Base-by-base conservation (phyloP, 768 basidiomycete genomes). In the Termitomyces sp. region DNA sequence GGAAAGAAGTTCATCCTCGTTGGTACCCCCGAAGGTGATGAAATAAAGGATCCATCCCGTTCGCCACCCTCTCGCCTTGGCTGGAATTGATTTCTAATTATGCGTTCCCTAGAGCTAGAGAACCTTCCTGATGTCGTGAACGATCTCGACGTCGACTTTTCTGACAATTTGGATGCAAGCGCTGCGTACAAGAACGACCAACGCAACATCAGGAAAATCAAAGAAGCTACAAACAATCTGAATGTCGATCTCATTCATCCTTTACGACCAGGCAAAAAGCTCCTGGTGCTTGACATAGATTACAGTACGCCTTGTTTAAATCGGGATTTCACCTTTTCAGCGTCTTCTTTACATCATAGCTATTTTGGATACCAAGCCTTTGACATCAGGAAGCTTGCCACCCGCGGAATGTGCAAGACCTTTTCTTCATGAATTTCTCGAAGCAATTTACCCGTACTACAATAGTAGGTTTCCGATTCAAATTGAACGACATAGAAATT, bases 211-310 rank as follows among this genome's bases (percentile, higher is more conserved):
- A 81, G 93, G 43, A 90, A 91, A 73, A 78, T 96, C 35, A 80
- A 79, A 58, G 89, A 94, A 67, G 81, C 84, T 31, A 82, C 85
- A 2, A 73, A 80, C 57, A 83, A 83, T 54, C 73, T 90, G 4
- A 71, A 83, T 41, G 68, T 86, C 56, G 81, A 90, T 64, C 68
- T 94, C 57, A 94, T 96, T 58, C 79, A 85, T 67, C 86, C 87
- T 4, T 76, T 92, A 21, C 78, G 92, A 31, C 75, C 78, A 52
- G 89, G 87, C 21, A 94, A 94, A 69, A 85, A 83, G 56, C 72
- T 96, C 1, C 78, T 94, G 21, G 92, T 96, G 0, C 77, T 96
- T 9, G 93, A 94, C 67, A 84, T 94, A 54, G 93, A 94, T 68
- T 93, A 94, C 63, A 94, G 92, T 90, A 55, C 64, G 81, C 62